phyloP scores from a whole-genome alignment of 768 basidiomycete genomes.

The Tephrocybe sp. region DNA sequence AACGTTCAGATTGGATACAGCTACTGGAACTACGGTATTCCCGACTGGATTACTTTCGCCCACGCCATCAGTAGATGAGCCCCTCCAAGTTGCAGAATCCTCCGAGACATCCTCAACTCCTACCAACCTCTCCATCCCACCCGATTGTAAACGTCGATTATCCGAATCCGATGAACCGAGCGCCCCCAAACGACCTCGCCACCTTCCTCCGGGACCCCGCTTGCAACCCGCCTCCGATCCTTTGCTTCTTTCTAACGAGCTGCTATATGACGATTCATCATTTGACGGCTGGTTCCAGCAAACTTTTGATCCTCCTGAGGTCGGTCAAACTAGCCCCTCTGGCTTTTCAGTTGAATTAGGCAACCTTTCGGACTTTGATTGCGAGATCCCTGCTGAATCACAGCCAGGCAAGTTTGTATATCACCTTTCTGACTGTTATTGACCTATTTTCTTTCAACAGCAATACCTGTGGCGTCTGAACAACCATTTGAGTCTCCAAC shows the following conservation, averaged over 20 bases:
- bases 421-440: neutral
- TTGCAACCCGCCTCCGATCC: conserved; percentile 28
- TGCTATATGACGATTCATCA: conserved; percentile 15
- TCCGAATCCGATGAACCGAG: conserved; percentile 26
- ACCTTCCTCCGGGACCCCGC: conserved; percentile 15
- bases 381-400: neutral
- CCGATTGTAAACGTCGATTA: conserved; percentile 34
- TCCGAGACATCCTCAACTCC: neutral
- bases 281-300: conserved; percentile 35
- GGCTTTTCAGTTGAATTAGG: conserved; percentile 33
- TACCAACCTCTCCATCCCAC: neutral
- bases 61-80: conserved; percentile 6
- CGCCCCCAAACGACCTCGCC: conserved; percentile 26
- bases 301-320: conserved; percentile 22
- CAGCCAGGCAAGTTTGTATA: neutral
- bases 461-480: neutral
- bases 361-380: conserved; percentile 18
- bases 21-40: neutral
- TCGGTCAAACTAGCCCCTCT: conserved; percentile 20
- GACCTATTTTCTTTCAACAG: neutral
- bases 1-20: neutral
- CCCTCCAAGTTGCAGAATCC: neutral
- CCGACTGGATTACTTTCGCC: conserved; percentile 12
- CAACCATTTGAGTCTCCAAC: neutral
- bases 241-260: conserved; percentile 15